phyloP scores from a whole-genome alignment of 495 filamentous ascomycete species.

The Lasiosphaeriaceae sp. region DNA sequence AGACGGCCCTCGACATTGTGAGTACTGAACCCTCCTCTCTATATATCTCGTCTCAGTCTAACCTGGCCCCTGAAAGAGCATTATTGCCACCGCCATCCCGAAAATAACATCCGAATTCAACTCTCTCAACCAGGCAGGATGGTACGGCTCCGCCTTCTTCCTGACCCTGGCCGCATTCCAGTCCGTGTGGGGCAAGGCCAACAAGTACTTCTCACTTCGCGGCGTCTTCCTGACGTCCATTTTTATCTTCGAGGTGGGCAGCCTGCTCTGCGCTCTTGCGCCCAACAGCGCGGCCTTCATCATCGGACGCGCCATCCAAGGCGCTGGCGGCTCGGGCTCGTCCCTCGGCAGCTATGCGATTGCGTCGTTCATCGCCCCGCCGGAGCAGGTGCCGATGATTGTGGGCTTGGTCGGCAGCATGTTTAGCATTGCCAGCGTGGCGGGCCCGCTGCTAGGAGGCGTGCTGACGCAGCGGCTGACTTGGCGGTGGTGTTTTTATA shows the following conservation, averaged over 20 bases:
- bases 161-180: conserved; percentile 47
- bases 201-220: conserved; percentile 46
- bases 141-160: conserved; percentile 50
- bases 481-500: conserved; percentile 43
- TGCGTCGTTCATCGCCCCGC: background rate
- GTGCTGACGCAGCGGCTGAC: background rate
- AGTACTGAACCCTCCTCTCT: no score
- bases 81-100: conserved; percentile 52
- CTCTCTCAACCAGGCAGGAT: conserved; percentile 39
- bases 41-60: no score
- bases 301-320: conserved; percentile 44
- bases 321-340: conserved; percentile 42
- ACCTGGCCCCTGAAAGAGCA: no score
- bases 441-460: background rate
- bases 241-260: conserved; percentile 42
- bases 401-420: background rate
- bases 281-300: conserved; percentile 43
- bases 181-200: conserved; percentile 42
- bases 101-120: conserved; percentile 31
- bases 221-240: conserved; percentile 33
- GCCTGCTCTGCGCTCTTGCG: conserved; percentile 42
- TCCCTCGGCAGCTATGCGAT: conserved; percentile 52
- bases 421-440: background rate
- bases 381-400: background rate
- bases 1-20: no score